These are phyloP conservation scores for Erythrophleum ivorense DNA, from an alignment of 331 rosid genomes.

Conservation along the genomic window DNA sequence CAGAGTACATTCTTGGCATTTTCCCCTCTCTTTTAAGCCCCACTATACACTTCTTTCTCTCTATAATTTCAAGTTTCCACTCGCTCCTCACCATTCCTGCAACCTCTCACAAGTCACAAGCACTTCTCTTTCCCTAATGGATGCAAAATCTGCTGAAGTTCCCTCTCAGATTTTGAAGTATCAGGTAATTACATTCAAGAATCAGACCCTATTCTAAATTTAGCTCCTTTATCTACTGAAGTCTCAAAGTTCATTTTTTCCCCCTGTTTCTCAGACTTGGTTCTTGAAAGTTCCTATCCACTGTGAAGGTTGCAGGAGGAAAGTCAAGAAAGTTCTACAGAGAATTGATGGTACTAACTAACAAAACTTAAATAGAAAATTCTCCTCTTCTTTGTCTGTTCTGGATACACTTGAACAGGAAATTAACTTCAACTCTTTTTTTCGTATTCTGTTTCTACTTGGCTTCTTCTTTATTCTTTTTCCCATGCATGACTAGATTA, in stretches of 20 bases:
- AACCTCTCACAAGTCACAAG: neutral
- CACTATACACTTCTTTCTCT: slow-evolving; percentile 34
- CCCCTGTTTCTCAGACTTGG: slow-evolving; percentile 23
- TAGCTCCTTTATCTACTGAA: neutral
- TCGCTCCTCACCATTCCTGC: slow-evolving; percentile 32
- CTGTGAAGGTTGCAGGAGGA: slow-evolving; percentile 89
- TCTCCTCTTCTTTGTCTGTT: slow-evolving; percentile 21
- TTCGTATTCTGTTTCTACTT: slow-evolving; percentile 18
- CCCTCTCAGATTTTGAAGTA: slow-evolving; percentile 55
- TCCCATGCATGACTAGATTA: slow-evolving; percentile 42
- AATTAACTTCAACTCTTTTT: slow-evolving; percentile 16
- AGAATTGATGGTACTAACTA: slow-evolving; percentile 73
- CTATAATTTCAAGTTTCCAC: slow-evolving; percentile 28
- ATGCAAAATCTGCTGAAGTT: slow-evolving; percentile 49
- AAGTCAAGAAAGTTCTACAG: slow-evolving; percentile 81
- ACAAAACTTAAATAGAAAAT: slow-evolving; percentile 5
- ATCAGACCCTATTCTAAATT: neutral
- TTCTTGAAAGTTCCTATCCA: slow-evolving; percentile 56
- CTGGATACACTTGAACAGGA: slow-evolving; percentile 22
- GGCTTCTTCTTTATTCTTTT: slow-evolving; percentile 11
- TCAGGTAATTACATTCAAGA: slow-evolving; percentile 44
- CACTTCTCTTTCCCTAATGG: slow-evolving; percentile 50
- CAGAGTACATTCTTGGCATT: slow-evolving; percentile 51
- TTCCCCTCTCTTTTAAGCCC: slow-evolving; percentile 36
- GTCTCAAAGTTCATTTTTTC: neutral